Evolutionary conservation across 1,139 yeast species (phyloP), one percentile per base, ranked within the genome.

Genomic region (Diutina neorugosa): DNA sequence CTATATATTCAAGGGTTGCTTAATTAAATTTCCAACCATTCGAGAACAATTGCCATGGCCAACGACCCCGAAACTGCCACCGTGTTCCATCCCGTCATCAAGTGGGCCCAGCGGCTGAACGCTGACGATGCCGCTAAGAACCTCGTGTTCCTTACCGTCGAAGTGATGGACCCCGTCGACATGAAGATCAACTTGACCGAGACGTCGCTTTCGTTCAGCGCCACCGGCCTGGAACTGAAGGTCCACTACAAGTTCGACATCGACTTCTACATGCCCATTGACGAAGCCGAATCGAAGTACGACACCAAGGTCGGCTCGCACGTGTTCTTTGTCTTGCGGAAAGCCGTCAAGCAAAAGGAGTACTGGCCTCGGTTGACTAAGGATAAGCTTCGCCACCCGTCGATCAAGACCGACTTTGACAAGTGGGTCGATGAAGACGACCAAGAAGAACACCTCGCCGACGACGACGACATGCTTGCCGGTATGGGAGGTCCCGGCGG

Each of bases 51-150:
- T 18, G 20, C 43, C 43, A 46, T 46, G 50, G 40, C 50, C 14
- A 8, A 4, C 16, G 50, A 46, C 40, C 50, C 50, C 40, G 50
- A 46, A 25, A 46, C 50, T 46, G 57, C 47, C 54, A 60, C 59
- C 56, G 52, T 61, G 40, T 54, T 55, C 25, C 61, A 65, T 44
- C 68, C 68, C 23, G 61, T 61, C 14, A 94, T 89, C 52, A 75
- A 80, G 65, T 93, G 98, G 98, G 98, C 98, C 21, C 98, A 93
- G 73, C 87, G 98, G 70, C 89, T 96, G 53, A 82, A 76, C 64
- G 84, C 76, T 20, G 70, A 75, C 6, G 96, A 84, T 44, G 79
- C 80, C 16, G 74, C 80, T 47, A 90, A 87, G 69, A 93, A 93
- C 68, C 65, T 89, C 47, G 63, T 93, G 52, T 86, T 77, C 65